These are phyloP conservation scores for Primulina tabacum DNA, from an alignment of 257 asterid genomes.

Conservation along the genomic window DNA sequence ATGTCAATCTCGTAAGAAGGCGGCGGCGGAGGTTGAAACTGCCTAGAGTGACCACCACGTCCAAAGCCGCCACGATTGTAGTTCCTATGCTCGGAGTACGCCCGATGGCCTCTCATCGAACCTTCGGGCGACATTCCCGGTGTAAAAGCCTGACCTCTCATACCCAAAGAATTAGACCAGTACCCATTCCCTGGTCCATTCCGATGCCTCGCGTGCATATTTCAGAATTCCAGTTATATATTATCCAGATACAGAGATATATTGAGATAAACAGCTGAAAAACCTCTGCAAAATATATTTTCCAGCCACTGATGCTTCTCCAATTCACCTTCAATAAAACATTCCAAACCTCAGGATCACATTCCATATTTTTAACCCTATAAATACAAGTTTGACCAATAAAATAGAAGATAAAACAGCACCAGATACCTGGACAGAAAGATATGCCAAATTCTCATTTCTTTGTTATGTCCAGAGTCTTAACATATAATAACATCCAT, in stretches of 20 bases:
- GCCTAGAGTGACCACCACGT: slow-evolving; percentile 61
- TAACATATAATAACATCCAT: neutral
- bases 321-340: neutral
- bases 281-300: slow-evolving; percentile 20
- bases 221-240: slow-evolving; percentile 22
- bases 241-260: neutral
- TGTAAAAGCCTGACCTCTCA: slow-evolving; percentile 51
- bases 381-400: neutral
- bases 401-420: slow-evolving; percentile 11
- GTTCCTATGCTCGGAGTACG: slow-evolving; percentile 58
- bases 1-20: slow-evolving; percentile 51
- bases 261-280: slow-evolving; percentile 14
- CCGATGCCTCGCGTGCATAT: slow-evolving; percentile 76
- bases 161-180: slow-evolving; percentile 61
- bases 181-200: slow-evolving; percentile 70
- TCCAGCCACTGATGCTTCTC: neutral
- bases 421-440: neutral
- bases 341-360: neutral
- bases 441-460: neutral
- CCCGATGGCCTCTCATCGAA: slow-evolving; percentile 58
- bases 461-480: neutral
- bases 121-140: slow-evolving; percentile 70
- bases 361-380: neutral
- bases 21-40: slow-evolving; percentile 48
- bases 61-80: slow-evolving; percentile 68